Base-by-base conservation (phyloP, 148 eudicot species). In the Diospyros lotus region DNA sequence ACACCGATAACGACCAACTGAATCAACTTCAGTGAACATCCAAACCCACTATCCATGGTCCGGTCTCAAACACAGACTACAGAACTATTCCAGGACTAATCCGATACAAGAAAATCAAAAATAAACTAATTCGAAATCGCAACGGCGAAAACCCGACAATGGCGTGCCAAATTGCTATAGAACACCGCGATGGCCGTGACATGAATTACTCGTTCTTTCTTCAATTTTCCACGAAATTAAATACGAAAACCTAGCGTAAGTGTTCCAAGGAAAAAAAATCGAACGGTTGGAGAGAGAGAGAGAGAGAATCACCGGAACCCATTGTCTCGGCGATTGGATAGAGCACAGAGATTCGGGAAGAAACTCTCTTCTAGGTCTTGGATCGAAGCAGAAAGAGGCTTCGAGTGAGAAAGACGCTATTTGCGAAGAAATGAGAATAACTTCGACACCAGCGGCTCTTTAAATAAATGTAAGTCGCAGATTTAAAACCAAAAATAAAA, bases 301-400 rank as follows among this genome's bases (percentile, higher is more conserved):
- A 51, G 48, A 50, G n/a, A 58, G 64, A 43, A 12, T 74, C 69
- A 74, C 76, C 76, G 41, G 76, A 74, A 74, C 60, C 76, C 76
- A 74, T 74, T 2, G n/a, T 15, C 51, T 56, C 58, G 51, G 40
- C 7, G 11, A n/a, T 64, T 41, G 5, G 41, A 68, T 68, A 41
- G 1, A 50, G 1, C 38, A 45, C 54, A 67, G 42, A 17, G 56
- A 48, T 0, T 48, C 52, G 52, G 8, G 52, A 48, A 48, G 52
- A 1, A 48, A 28, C 28, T 28, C 28, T 28, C 28, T 28, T 28
- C 28, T 28, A 28, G 28, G 28, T 28, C 28, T 28, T 28, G 28
- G 28, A 28, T 28, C 28, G 28, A 28, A 28, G 28, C 28, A 28
- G 28, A 28, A 28, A 28, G 28, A 28, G 28, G 28, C 28, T 28